Percentiles rank a stretch among this genome's conserved stretches.
These are phyloP conservation scores for Sporothrix pallida DNA, from an alignment of 2,329 filamentous ascomycete genomes.

Conservation along the genomic window DNA sequence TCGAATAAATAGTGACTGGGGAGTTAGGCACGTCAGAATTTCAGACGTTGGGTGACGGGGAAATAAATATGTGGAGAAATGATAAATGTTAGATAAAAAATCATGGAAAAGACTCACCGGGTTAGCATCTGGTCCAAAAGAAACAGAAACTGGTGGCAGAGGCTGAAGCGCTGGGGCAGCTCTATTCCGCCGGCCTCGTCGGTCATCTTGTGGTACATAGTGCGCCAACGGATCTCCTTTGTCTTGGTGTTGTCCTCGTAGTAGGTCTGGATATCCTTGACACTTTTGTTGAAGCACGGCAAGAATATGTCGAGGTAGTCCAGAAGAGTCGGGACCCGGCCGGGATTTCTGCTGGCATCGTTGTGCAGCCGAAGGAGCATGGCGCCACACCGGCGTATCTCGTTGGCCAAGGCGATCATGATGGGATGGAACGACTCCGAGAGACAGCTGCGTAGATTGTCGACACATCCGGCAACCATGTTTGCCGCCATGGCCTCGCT, in stretches of 20 bases:
- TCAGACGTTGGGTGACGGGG: too few species aligned
- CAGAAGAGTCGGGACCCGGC: conserved; percentile 57
- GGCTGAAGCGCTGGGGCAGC: conserved; percentile 59
- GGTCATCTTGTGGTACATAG: conserved; percentile 63
- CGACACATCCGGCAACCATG: conserved; percentile 53
- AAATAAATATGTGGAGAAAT: too few species aligned
- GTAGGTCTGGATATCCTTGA: conserved; percentile 59
- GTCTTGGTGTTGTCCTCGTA: conserved; percentile 57
- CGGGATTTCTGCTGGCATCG: conserved; percentile 57
- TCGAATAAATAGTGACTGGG: conserved; percentile 60
- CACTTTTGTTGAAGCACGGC: conserved; percentile 59
- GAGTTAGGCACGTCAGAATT: too few species aligned
- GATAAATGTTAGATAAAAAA: too few species aligned
- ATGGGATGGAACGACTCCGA: conserved; percentile 53
- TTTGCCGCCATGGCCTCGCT: conserved; percentile 61
- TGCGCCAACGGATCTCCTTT: conserved; percentile 60
- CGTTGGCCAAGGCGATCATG: conserved; percentile 55
- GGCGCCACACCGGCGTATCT: conserved; percentile 52
- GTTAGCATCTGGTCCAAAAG: conserved; percentile 58
- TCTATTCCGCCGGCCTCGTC: conserved; percentile 58
- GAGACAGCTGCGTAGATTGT: conserved; percentile 56
- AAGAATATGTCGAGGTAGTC: conserved; percentile 63
- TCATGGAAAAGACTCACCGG: conserved; percentile 48
- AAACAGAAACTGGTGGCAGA: conserved; percentile 62
- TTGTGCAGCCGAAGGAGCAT: conserved; percentile 62